Evolutionary conservation across 805 yeast species (phyloP).

Genomic region (Wickerhamiella lipophila): DNA sequence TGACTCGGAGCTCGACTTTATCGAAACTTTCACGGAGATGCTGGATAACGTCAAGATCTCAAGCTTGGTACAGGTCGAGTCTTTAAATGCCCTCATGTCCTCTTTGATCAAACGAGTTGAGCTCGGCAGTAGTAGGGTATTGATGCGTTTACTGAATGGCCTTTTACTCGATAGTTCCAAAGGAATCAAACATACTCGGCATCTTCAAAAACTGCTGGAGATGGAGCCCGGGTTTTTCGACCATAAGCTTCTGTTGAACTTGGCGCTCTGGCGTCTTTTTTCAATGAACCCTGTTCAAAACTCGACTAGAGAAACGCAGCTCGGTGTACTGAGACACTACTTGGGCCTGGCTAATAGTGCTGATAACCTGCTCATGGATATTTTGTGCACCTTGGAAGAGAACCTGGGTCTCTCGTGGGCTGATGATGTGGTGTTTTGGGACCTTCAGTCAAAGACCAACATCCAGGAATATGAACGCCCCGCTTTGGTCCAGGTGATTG

Average conservation of each 20-base stretch:
- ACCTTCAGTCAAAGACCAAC: constrained; percentile 35
- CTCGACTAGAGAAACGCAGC: constrained; percentile 38
- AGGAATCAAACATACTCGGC: constrained; percentile 34
- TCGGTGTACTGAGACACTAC: constrained; percentile 41
- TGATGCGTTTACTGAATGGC: neutral
- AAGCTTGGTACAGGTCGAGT: constrained; percentile 15
- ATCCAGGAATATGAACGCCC: constrained; percentile 29
- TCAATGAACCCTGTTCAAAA: constrained; percentile 34
- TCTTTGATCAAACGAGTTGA: constrained; percentile 36
- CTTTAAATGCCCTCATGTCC: constrained; percentile 26
- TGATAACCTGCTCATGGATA: constrained; percentile 48
- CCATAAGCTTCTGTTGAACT: constrained; percentile 29
- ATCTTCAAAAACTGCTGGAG: constrained; percentile 49
- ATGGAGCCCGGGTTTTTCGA: constrained; percentile 7
- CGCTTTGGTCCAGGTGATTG: constrained; percentile 14
- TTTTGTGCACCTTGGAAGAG: constrained; percentile 49
- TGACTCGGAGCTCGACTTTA: neutral
- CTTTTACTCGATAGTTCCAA: constrained; percentile 8
- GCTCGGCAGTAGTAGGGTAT: constrained; percentile 28
- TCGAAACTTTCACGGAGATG: neutral
- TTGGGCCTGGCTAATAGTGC: constrained; percentile 48
- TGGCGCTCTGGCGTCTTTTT: constrained; percentile 41
- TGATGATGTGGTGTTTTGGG: constrained; percentile 52
- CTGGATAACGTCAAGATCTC: constrained; percentile 13
- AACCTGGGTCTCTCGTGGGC: constrained; percentile 47